These are phyloP conservation scores for Coemansia sp. DNA, from an alignment of 192 early-diverging fungal genomes.

Conservation along the genomic window DNA sequence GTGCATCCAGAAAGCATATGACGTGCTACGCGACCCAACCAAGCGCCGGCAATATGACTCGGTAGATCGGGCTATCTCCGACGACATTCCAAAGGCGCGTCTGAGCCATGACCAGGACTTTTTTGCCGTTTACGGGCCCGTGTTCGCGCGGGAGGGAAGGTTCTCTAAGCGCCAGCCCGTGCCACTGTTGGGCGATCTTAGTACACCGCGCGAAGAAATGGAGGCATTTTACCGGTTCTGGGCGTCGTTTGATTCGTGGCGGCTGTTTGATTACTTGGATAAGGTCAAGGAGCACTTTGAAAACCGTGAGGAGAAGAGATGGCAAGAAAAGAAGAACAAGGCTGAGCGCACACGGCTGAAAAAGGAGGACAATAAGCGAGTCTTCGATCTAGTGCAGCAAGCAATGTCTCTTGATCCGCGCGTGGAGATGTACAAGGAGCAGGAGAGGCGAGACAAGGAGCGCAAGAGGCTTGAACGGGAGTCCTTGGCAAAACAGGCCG, in stretches of 20 bases:
- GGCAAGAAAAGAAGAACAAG: conserved; percentile 74
- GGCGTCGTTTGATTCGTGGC: conserved; percentile 74
- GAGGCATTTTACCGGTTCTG: conserved; percentile 77
- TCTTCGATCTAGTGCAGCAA: conserved; percentile 63
- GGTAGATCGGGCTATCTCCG: conserved; percentile 70
- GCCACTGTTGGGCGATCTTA: conserved; percentile 59
- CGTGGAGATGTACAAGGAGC: conserved; percentile 68
- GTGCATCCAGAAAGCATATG: conserved; percentile 74
- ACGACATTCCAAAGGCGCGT: conserved; percentile 42
- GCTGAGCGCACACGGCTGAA: conserved; percentile 69
- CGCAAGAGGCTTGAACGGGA: conserved; percentile 24
- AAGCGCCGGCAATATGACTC: conserved; percentile 79
- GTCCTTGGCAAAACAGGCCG: conserved; percentile 34
- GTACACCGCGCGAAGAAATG: conserved; percentile 63
- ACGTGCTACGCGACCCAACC: conserved; percentile 64
- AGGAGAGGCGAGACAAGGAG: conserved; percentile 59
- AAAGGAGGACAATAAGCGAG: conserved; percentile 77
- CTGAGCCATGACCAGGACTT: conserved; percentile 23
- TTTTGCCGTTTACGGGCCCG: conserved; percentile 47
- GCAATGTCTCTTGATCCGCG: conserved; percentile 73
- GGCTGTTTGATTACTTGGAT: conserved; percentile 77
- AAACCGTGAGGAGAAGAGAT: conserved; percentile 77
- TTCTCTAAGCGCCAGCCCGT: conserved; percentile 63
- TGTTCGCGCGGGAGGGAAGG: conserved; percentile 70
- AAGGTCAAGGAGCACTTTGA: conserved; percentile 72